Evolutionary conservation across 441 rosid species (phyloP), one percentile per base, ranked within the genome.

Genomic region (Populus hybrid): DNA sequence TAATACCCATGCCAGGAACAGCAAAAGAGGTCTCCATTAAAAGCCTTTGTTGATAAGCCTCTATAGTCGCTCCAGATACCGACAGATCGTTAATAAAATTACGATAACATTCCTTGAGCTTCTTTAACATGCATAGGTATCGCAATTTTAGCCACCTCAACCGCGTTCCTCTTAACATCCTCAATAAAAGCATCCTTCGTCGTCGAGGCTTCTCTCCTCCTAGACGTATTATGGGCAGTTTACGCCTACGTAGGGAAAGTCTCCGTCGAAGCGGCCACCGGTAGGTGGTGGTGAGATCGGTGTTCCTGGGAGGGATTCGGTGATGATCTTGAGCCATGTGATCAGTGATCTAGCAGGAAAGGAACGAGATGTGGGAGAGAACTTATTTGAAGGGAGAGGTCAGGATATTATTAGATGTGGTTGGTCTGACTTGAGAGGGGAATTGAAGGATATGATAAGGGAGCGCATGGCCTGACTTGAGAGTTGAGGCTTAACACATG

Each of bases 1-100:
- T 69, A 20, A 84, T 64, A 9, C 88, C 88, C 84, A 87, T 66
- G 7, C 83, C 87, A 3, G 94, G 94, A 26, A 87, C 87, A 3
- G 84, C 88, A 21, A 84, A 75, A 35, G 82, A 77, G 1, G 91
- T 53, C 74, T 89, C 94, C 85, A 84, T 74, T 6, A 83, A 53
- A 42, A 85, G 31, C 83, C 89, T 79, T 35, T 89, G 92, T 33
- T 89, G 92, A 33, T 83, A 81, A 65, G 73, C 24, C 59, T 89
- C 92, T 11, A 77, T 0, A 8, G 67, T 79, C n/a, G 86, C 81
- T 10, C 90, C 86, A 53, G 87, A 90, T 4, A 86, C 87, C 3
- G 76, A 16, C 1, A 90, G 35, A 74, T 90, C 91, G 79, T 79
- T 76, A 0, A 90, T 73, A 81, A 89, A 16, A 21, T 79, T 78